Conservation (phyloP, 1,284 basidiomycete species). For the Apiotrichum veenhuisii region DNA sequence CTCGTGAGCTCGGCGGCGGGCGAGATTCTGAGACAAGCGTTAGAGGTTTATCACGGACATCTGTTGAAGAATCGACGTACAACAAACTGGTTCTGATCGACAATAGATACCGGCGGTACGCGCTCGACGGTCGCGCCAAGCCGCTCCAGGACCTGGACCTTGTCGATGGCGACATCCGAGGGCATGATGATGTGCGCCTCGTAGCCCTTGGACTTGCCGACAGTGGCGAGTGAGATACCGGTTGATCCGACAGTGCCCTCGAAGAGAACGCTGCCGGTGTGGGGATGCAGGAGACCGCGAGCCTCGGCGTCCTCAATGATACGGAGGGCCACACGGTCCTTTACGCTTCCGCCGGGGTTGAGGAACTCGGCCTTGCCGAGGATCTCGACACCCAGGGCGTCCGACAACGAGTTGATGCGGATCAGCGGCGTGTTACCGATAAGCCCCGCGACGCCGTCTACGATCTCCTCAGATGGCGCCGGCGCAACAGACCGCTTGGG, state of each 20-base stretch:
- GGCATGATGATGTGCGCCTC: constrained; percentile 76
- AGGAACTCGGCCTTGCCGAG: constrained; percentile 61
- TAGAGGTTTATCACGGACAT: too few relatives aligned
- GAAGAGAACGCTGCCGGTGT: constrained; percentile 90
- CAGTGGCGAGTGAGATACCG: constrained; percentile 92
- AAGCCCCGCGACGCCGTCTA: constrained; percentile 70
- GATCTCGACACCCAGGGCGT: constrained; percentile 88
- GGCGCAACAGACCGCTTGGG: constrained; percentile 67
- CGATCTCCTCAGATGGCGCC: constrained; percentile 63
- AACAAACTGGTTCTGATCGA: constrained; percentile 85
- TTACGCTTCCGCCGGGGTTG: constrained; percentile 96
- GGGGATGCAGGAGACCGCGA: constrained; percentile 72
- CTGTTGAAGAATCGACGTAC: constrained; percentile 32
- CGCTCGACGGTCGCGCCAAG: constrained; percentile 84
- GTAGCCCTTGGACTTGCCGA: constrained; percentile 73
- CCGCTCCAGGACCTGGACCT: constrained; percentile 71
- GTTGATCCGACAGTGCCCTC: constrained; percentile 98
- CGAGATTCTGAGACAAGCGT: constrained; percentile 62
- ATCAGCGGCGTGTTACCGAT: constrained; percentile 96
- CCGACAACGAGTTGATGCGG: constrained; percentile 83
- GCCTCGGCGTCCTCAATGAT: constrained; percentile 92
- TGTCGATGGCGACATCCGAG: constrained; percentile 88
- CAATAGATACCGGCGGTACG: constrained; percentile 78
- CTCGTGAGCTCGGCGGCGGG: constrained; percentile 66
- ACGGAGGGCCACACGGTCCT: constrained; percentile 89